These are phyloP conservation scores for Aspergillus pseudoviridinutans DNA, from an alignment of 2,329 filamentous ascomycete species.

Conservation along the genomic window DNA sequence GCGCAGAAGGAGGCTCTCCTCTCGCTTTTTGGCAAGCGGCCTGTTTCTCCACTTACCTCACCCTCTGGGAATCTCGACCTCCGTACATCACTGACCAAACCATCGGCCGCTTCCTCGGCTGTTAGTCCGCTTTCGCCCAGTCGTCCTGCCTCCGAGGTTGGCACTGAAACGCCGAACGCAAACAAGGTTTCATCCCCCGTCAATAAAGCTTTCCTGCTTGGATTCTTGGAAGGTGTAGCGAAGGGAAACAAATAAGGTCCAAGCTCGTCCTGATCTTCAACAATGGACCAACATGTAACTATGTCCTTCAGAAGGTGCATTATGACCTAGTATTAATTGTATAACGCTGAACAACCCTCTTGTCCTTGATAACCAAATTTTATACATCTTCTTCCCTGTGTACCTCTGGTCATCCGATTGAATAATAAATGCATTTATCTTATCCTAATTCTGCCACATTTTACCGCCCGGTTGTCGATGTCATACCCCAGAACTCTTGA, in stretches of 20 bases:
- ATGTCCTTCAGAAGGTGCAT: background rate
- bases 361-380: background rate
- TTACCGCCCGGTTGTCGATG: slow-evolving; percentile 21
- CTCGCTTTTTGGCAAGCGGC: slow-evolving; percentile 59
- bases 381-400: background rate
- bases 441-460: slow-evolving; percentile 16
- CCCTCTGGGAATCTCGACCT: slow-evolving; percentile 19
- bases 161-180: slow-evolving; percentile 50
- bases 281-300: background rate
- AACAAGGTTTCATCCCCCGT: slow-evolving; percentile 54
- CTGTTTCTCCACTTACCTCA: slow-evolving; percentile 21
- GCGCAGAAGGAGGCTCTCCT: slow-evolving; percentile 51
- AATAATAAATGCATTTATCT: background rate
- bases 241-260: slow-evolving; percentile 36
- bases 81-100: slow-evolving; percentile 15
- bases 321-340: background rate
- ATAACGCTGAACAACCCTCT: background rate
- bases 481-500: slow-evolving; percentile 20
- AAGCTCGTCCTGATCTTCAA: background rate
- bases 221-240: slow-evolving; percentile 62
- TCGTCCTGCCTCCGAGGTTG: slow-evolving; percentile 17
- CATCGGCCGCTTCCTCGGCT: slow-evolving; percentile 19
- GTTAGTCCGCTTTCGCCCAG: slow-evolving; percentile 30
- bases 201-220: slow-evolving; percentile 72
- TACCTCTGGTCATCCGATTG: background rate